phyloP scores from a whole-genome alignment of 2,329 filamentous ascomycete genomes.

The Zasmidium cellare region DNA sequence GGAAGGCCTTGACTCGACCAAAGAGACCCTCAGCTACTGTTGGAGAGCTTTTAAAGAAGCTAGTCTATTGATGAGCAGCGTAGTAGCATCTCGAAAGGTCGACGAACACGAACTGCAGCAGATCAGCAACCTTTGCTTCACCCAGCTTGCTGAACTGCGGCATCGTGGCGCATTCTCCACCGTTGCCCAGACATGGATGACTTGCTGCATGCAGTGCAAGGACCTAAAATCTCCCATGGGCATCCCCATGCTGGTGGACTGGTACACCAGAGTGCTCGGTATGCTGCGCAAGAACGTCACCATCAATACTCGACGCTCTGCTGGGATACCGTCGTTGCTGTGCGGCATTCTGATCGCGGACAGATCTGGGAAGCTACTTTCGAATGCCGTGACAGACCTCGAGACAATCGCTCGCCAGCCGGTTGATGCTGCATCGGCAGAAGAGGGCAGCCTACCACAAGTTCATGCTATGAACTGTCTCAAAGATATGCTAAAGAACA shows the following conservation, averaged over 20 bases:
- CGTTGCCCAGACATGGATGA: conserved; percentile 82
- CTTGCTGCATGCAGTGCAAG: conserved; percentile 70
- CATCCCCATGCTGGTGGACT: conserved; percentile 56
- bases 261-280: conserved; percentile 58
- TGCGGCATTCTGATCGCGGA: conserved; percentile 75
- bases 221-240: conserved; percentile 48
- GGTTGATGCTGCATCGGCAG: conserved; percentile 32
- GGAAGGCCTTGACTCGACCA: conserved; percentile 72
- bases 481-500: conserved; percentile 87
- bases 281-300: conserved; percentile 63
- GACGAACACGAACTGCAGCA: conserved; percentile 5
- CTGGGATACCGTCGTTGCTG: conserved; percentile 85
- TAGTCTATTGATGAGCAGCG: conserved; percentile 56
- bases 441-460: conserved; percentile 69
- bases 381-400: conserved; percentile 63
- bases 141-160: conserved; percentile 76
- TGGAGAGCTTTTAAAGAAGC: conserved; percentile 95
- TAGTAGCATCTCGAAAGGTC: conserved; percentile 8
- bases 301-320: conserved; percentile 82
- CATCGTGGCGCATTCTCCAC: conserved; percentile 93
- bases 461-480: conserved; percentile 94
- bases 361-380: conserved; percentile 57
- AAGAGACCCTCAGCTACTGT: conserved; percentile 89
- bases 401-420: conserved; percentile 54
- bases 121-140: conserved; percentile 65